A percentile compares a stretch with the other conserved stretches of the same genome.
Evolutionary conservation across 805 yeast genomes (phyloP).

Genomic region (Kluyveromyces dobzhanskii): DNA sequence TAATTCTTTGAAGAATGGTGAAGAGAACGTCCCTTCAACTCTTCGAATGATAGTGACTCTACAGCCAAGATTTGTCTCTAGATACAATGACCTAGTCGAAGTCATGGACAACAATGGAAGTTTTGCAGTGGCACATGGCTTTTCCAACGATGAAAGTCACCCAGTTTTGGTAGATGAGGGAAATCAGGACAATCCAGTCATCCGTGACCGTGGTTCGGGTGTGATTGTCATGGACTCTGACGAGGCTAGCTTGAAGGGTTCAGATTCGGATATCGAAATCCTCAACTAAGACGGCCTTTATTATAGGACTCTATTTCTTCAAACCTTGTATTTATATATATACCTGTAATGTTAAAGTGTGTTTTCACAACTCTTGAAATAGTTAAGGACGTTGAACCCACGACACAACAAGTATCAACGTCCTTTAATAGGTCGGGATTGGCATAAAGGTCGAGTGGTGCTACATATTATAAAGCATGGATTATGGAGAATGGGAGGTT

Average conservation of each 20-base stretch:
- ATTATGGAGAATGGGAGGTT: too few species aligned
- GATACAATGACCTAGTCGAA: slow-evolving; percentile 29
- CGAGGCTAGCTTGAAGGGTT: slow-evolving; percentile 10
- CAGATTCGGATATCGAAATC: slow-evolving; percentile 5
- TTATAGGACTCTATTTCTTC: background rate
- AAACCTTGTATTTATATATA: background rate
- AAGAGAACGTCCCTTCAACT: slow-evolving; percentile 14
- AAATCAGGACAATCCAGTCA: slow-evolving; percentile 1
- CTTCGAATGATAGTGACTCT: slow-evolving; percentile 14
- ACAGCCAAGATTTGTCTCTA: slow-evolving; percentile 26
- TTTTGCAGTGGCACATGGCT: slow-evolving; percentile 22
- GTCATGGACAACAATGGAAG: slow-evolving; percentile 27
- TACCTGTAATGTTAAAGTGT: too few species aligned
- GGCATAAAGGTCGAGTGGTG: too few species aligned
- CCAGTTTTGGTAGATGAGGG: slow-evolving; percentile 28
- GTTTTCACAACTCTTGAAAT: too few species aligned
- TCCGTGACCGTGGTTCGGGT: slow-evolving; percentile 7
- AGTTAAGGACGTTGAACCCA: too few species aligned
- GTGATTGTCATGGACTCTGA: slow-evolving; percentile 20
- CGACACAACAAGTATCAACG: too few species aligned
- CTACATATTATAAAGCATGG: too few species aligned
- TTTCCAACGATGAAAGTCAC: slow-evolving; percentile 24
- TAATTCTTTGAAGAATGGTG: slow-evolving; percentile 18
- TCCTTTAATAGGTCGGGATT: too few species aligned
- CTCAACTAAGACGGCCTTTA: background rate